These are phyloP conservation scores for Andrographis paniculata DNA, from an alignment of 305 asterid genomes.

Conservation along the genomic window DNA sequence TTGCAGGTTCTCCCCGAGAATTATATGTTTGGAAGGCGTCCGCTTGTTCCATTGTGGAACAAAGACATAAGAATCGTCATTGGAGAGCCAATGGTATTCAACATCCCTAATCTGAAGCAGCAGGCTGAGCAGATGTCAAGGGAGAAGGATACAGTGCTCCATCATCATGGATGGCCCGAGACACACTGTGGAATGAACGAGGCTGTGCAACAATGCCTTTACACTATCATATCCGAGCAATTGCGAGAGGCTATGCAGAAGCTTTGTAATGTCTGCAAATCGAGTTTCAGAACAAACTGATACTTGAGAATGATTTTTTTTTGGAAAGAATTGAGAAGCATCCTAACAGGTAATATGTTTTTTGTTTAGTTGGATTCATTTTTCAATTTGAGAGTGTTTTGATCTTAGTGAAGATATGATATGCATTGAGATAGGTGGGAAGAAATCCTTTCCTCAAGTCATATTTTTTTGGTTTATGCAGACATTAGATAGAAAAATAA, in stretches of 20 bases:
- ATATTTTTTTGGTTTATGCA: too few species aligned
- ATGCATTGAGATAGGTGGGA: too few species aligned
- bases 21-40: conserved; percentile 63
- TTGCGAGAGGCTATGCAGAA: conserved; percentile 61
- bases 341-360: too few species aligned
- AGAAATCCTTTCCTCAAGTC: too few species aligned
- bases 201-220: conserved; percentile 80
- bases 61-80: conserved; percentile 49
- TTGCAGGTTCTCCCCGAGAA: conserved; percentile 96
- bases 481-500: too few species aligned
- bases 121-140: conserved; percentile 48
- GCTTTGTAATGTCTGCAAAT: conserved; percentile 34
- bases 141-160: conserved; percentile 28
- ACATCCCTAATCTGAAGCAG: conserved; percentile 66
- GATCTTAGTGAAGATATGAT: too few species aligned
- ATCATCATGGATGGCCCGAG: conserved; percentile 51
- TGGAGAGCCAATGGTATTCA: conserved; percentile 79
- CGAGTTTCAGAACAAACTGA: conserved; percentile 22
- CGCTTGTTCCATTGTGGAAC: conserved; percentile 68
- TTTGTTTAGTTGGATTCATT: too few species aligned
- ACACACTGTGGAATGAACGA: conserved; percentile 55
- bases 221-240: conserved; percentile 57
- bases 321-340: too few species aligned
- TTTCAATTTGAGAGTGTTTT: too few species aligned
- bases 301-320: too few species aligned